Conservation (phyloP, 192 early-diverging fungal species). For the Geranomyces michiganensis region DNA sequence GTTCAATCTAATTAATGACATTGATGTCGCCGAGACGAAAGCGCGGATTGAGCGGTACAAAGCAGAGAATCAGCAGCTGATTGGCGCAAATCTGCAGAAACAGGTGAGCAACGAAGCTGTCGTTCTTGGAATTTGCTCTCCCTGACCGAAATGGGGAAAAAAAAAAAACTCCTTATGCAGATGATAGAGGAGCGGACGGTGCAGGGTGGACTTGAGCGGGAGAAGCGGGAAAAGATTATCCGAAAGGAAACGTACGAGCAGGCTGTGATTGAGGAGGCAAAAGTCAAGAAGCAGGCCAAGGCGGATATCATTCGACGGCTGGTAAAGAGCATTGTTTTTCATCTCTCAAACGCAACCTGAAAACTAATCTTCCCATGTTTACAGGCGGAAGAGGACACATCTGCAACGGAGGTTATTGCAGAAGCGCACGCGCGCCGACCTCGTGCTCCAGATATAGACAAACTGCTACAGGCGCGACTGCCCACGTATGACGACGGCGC, state of each 20-base stretch:
- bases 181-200: conserved; percentile 48
- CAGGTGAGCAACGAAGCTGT: conserved; percentile 31
- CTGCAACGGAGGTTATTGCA: conserved; percentile 29
- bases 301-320: conserved; percentile 76
- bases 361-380: no score
- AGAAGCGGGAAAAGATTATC: conserved; percentile 59
- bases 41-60: conserved; percentile 75
- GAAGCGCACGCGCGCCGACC: conserved; percentile 26
- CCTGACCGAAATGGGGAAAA: no score
- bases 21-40: conserved; percentile 82
- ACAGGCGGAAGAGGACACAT: conserved; percentile 38
- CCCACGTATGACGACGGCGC: conserved; percentile 13
- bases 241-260: conserved; percentile 71
- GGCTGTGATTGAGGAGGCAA: conserved; percentile 73
- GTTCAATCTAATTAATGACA: conserved; percentile 82
- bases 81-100: conserved; percentile 70
- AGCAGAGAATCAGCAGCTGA: conserved; percentile 77
- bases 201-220: conserved; percentile 37
- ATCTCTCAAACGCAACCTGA: not conserved
- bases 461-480: conserved; percentile 19
- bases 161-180: conserved; percentile 29
- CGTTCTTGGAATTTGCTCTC: not conserved
- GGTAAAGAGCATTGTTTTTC: conserved; percentile 35
- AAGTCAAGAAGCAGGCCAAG: conserved; percentile 66
- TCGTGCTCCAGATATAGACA: conserved; percentile 30